Evolutionary conservation across 208 protist species (phyloP), one percentile per base, ranked within the genome.

Genomic region (Balamuthia mandrillaris): DNA sequence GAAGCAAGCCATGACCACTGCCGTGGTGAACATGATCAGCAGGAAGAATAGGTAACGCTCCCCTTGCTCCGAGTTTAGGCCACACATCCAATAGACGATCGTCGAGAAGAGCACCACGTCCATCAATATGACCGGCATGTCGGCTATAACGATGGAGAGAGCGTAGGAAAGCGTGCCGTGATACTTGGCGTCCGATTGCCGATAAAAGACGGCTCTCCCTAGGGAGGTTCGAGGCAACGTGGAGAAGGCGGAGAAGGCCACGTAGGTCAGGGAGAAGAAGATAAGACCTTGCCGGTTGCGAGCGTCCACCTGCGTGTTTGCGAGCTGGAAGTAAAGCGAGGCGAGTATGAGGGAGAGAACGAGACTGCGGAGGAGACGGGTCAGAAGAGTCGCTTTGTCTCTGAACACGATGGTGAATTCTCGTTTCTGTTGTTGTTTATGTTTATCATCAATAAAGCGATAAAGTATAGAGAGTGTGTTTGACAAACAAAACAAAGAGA

Each of bases 181-280:
- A n/a, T 70, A 70, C 18, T 70, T 49, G 16, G 61, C 14, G n/a
- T 41, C 31, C 27, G 16, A 18, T 41, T 70, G 61, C 14, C 27
- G n/a, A 41, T 70, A 70, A n/a, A 27, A 70, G n/a, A 70, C 61
- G 16, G 24, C 61, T 70, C 61, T 12, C 14, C 27, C 61, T 12
- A 18, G 16, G 27, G 27, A 18, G 27, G 27, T 27, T 27, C 27
- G 16, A 12, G 61, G 61, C 14, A 70, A 18, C 14, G 61, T n/a
- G 16, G 14, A 18, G 12, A 70, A n/a, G 14, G 61, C 61, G 27
- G 27, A 27, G 56, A 77, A 16, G 45, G 24, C 10, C 16, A n/a
- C 18, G 54, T 47, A 75, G 58, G 49, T 12, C 27, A 83, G 44
- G 21, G 18, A 16, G n/a, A 78, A 78, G 75, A 79, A 83, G 75